phyloP scores from a whole-genome alignment of 2,329 filamentous ascomycete genomes.

The Chaetomium globosum region DNA sequence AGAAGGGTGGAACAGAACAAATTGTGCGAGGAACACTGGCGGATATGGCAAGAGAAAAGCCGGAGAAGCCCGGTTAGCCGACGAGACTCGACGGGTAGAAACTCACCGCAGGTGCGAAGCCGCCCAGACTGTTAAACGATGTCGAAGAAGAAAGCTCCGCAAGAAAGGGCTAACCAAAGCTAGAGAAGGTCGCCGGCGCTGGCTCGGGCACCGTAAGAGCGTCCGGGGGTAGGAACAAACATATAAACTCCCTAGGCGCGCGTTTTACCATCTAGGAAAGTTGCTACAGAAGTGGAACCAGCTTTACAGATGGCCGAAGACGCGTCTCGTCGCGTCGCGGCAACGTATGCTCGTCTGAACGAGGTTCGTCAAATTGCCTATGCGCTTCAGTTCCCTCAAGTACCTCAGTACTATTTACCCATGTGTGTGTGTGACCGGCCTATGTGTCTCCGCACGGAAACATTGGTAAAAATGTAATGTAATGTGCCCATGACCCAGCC shows the following conservation, averaged over 20 bases:
- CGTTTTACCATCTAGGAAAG: neutral
- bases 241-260: neutral
- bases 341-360: neutral
- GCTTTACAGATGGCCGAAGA: neutral
- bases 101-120: neutral
- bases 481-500: neutral
- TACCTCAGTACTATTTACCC: neutral
- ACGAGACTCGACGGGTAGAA: neutral
- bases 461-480: no score
- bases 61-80: neutral
- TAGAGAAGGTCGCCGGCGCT: neutral
- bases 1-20: neutral
- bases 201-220: no score
- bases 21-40: neutral
- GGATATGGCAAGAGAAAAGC: neutral
- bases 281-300: no score
- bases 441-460: neutral
- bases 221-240: neutral
- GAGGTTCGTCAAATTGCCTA: neutral
- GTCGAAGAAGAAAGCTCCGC: neutral
- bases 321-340: neutral
- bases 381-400: neutral
- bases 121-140: neutral
- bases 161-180: neutral
- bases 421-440: neutral